Conservation (phyloP, 2,329 filamentous ascomycete genomes). For the Colletotrichum sp. region DNA sequence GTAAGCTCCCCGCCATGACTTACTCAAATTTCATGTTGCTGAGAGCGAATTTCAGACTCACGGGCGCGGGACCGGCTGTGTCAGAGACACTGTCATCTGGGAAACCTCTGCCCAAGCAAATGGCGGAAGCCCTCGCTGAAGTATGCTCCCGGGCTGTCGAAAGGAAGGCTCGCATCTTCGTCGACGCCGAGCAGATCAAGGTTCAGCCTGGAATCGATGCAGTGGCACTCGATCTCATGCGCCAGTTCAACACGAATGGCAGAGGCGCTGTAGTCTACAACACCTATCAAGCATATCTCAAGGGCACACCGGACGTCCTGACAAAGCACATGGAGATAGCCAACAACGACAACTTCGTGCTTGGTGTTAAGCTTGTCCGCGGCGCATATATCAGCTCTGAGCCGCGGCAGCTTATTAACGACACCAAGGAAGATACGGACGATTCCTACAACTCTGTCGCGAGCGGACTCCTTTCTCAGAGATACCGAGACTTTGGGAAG, state of each 20-base stretch:
- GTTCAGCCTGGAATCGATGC: conserved; percentile 81
- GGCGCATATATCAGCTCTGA: conserved; percentile 79
- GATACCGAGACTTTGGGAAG: conserved; percentile 52
- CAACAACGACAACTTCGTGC: conserved; percentile 62
- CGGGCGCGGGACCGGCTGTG: conserved; percentile 78
- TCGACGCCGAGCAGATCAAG: conserved; percentile 84
- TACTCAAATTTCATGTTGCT: neutral
- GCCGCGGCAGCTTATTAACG: conserved; percentile 72
- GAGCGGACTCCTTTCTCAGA: conserved; percentile 68
- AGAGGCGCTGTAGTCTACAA: conserved; percentile 77
- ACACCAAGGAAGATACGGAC: conserved; percentile 75
- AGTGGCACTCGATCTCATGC: conserved; percentile 78
- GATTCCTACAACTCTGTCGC: conserved; percentile 75
- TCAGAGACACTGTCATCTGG: conserved; percentile 70
- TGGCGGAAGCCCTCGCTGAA: conserved; percentile 74
- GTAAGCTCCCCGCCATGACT: conserved; percentile 33
- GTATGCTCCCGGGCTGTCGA: conserved; percentile 76
- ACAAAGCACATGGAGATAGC: conserved; percentile 65
- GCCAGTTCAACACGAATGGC: conserved; percentile 70
- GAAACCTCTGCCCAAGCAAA: conserved; percentile 64
- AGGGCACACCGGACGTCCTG: conserved; percentile 63
- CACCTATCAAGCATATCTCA: conserved; percentile 81
- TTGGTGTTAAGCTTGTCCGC: conserved; percentile 78
- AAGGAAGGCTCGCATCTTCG: conserved; percentile 75
- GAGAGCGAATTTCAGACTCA: conserved; percentile 61